Percentiles rank a stretch among this genome's conserved stretches.
Evolutionary conservation across 1,139 yeast genomes (phyloP).

Genomic region (Diutina sp.): DNA sequence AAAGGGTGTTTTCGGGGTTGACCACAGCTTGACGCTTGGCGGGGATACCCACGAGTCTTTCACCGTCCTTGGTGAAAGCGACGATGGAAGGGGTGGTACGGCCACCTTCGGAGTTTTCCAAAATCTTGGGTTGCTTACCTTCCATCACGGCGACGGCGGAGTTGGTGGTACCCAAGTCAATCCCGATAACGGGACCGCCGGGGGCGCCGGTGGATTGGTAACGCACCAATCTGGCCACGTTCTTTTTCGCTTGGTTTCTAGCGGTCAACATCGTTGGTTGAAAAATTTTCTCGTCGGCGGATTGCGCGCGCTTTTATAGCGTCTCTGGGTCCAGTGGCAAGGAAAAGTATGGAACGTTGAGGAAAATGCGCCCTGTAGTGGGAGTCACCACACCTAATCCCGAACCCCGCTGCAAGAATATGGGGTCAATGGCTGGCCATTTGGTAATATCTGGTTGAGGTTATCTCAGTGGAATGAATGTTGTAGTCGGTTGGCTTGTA

Average conservation of each 20-base stretch:
- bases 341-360: background rate
- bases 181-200: slow-evolving; percentile 85
- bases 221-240: slow-evolving; percentile 22
- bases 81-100: slow-evolving; percentile 98
- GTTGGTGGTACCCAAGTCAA: slow-evolving; percentile 98
- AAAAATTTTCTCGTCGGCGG: background rate
- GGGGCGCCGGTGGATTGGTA: slow-evolving; percentile 36
- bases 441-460: too few relatives aligned
- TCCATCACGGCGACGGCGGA: slow-evolving; percentile 98
- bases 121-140: slow-evolving; percentile 91
- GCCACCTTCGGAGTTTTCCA: slow-evolving; percentile 97
- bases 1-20: slow-evolving; percentile 94
- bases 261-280: slow-evolving; percentile 25
- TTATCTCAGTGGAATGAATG: too few relatives aligned
- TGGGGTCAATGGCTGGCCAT: background rate
- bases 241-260: slow-evolving; percentile 28
- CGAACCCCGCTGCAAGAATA: too few relatives aligned
- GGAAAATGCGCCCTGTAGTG: background rate
- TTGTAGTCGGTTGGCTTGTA: background rate
- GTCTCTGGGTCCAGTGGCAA: background rate
- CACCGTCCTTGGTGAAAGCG: slow-evolving; percentile 89
- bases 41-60: slow-evolving; percentile 94
- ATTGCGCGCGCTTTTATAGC: background rate
- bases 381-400: too few relatives aligned
- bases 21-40: slow-evolving; percentile 99